Evolutionary conservation across 805 yeast species (phyloP), one percentile per base, ranked within the genome.

Genomic region (Starmera quercuum): DNA sequence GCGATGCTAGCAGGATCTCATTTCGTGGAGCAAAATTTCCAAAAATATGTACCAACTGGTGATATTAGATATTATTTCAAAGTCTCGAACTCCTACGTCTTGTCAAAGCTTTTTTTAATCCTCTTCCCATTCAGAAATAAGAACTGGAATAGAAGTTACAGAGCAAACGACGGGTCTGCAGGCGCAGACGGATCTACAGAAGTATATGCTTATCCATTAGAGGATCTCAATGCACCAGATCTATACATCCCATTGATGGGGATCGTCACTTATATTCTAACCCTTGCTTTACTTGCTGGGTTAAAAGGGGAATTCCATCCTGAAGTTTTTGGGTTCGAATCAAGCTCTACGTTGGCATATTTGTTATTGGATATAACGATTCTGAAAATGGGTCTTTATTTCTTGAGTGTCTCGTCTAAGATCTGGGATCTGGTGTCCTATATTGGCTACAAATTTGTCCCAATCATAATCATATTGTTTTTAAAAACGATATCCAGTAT

Each of bases 181-280:
- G 54, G 51, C 15, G 47, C 59, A 15, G 39, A 31, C 13, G 25
- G 35, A 3, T 26, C 30, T 11, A 39, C 45, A 16, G 59, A 56
- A 20, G 44, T 54, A 15, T 85, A 68, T 56, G 79, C 85, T 3
- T 76, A 84, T 9, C 96, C 99, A 12, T 60, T 72, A 30, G 84
- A 83, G 40, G 98, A 92, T 54, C 68, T 81, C 37, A 92, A 94
- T 51, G 94, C 97, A 0, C 98, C 98, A 3, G 99, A 92, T 56
- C 71, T 92, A 64, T 92, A 92, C 58, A 84, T 92, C 35, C 99
- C 99, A 6, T 40, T 84, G 40, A 92, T 94, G 97, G 84, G 96
- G 2, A 73, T 83, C 48, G 74, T 86, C 32, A 86, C 97, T 1
- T 88, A 88, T 51, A 79, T 90, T 32, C 63, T 92, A 39, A 68